Percentiles rank a stretch among this genome's conserved stretches.
Evolutionary conservation across 495 filamentous ascomycete genomes (phyloP).

Genomic region (Astrocystis sublimbata): DNA sequence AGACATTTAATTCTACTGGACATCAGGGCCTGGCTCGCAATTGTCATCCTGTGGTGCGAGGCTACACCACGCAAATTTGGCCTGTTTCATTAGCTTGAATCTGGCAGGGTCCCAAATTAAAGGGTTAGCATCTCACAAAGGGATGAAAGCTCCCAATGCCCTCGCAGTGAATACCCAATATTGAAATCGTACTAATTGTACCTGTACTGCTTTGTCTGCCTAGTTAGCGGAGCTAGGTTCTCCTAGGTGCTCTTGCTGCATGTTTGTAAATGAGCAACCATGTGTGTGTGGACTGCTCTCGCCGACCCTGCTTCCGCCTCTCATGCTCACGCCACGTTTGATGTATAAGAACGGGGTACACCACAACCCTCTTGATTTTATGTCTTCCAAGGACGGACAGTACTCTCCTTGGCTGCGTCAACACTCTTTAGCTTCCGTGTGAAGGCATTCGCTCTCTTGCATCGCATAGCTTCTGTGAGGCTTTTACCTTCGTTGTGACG

Average conservation of each 20-base stretch:
- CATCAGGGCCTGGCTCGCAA: neutral
- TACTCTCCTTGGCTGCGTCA: neutral
- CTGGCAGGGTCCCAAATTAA: neutral
- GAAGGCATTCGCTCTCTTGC: conserved; percentile 20
- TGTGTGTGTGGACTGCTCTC: neutral
- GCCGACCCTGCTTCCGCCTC: neutral
- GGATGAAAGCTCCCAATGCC: neutral
- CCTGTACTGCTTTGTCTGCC: no score
- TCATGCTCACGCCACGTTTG: neutral
- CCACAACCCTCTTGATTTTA: neutral
- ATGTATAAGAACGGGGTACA: neutral
- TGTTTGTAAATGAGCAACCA: neutral
- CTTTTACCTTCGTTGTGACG: conserved; percentile 4
- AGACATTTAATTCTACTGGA: neutral
- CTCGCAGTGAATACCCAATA: neutral
- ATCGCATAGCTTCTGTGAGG: conserved; percentile 20
- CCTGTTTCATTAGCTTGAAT: neutral
- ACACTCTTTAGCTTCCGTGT: conserved; percentile 4
- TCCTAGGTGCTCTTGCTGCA: no score
- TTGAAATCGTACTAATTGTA: neutral
- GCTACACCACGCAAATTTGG: neutral
- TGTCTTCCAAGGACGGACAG: neutral
- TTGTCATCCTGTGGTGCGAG: conserved; percentile 14
- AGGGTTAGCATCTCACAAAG: neutral
- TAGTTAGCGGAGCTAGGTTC: neutral